Conservation (phyloP, 805 yeast genomes). For the Spathaspora boniae region DNA sequence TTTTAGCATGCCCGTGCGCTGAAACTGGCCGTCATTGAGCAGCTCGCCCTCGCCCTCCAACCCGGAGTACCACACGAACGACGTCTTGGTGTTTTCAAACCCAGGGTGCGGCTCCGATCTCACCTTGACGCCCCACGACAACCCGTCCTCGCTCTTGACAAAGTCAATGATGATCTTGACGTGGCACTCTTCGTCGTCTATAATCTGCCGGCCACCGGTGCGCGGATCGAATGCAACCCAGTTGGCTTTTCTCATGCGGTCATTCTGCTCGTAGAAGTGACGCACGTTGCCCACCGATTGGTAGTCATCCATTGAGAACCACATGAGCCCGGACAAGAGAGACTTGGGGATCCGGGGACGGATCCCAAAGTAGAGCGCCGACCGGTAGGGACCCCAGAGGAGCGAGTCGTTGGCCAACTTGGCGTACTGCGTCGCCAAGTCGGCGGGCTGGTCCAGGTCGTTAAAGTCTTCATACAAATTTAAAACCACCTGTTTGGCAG, state of each 20-base stretch:
- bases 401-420: constrained; percentile 23
- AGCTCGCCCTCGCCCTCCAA: constrained; percentile 52
- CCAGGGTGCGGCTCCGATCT: constrained; percentile 60
- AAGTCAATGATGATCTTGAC: constrained; percentile 67
- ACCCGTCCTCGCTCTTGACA: constrained; percentile 65
- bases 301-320: constrained; percentile 70
- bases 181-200: constrained; percentile 63
- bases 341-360: constrained; percentile 79
- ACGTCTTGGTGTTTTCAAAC: constrained; percentile 46
- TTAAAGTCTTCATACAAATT: too few species aligned
- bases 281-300: constrained; percentile 55
- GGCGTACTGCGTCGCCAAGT: constrained; percentile 15
- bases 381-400: constrained; percentile 90
- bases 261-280: constrained; percentile 72
- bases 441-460: background rate
- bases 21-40: constrained; percentile 9
- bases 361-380: constrained; percentile 82
- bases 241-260: constrained; percentile 68
- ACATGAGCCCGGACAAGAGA: constrained; percentile 75
- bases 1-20: constrained; percentile 22
- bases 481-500: too few species aligned
- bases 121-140: constrained; percentile 78
- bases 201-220: constrained; percentile 75
- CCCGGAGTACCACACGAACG: constrained; percentile 76
- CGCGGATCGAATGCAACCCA: constrained; percentile 91